Conservation (phyloP, 179 eudicot genomes). For the Silene coronaria region DNA sequence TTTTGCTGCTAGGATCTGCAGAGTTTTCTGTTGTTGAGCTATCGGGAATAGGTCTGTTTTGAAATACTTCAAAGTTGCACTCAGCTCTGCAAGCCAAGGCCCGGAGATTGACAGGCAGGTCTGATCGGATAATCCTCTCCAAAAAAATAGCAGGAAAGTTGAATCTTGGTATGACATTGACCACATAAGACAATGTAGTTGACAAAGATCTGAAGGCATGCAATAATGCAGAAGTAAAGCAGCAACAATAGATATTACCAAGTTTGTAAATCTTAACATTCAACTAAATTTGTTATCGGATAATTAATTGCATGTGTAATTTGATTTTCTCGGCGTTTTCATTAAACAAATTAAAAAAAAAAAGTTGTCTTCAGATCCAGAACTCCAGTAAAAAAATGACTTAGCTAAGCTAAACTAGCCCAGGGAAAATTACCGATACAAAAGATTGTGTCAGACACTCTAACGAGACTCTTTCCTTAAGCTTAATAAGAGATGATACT, state of each 20-base stretch:
- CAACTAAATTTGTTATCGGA: neutral
- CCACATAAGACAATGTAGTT: conserved; percentile 76
- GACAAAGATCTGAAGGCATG: conserved; percentile 43
- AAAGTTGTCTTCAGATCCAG: neutral
- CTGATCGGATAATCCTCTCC: conserved; percentile 90
- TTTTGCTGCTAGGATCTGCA: conserved; percentile 20
- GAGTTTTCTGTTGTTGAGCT: conserved; percentile 26
- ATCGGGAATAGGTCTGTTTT: conserved; percentile 27
- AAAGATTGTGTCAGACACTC: neutral
- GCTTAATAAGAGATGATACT: neutral
- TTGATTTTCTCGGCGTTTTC: neutral
- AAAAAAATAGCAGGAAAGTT: conserved; percentile 92
- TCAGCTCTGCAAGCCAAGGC: conserved; percentile 95
- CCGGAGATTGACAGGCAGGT: conserved; percentile 94
- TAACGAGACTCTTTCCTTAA: neutral
- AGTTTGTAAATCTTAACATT: neutral
- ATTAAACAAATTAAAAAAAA: neutral
- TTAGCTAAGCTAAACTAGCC: neutral
- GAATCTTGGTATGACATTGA: conserved; percentile 87
- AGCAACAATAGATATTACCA: neutral
- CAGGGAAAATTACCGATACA: neutral
- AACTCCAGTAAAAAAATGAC: neutral
- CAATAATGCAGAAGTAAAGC: conserved; percentile 13
- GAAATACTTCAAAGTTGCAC: conserved; percentile 48
- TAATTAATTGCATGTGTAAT: neutral